Conservation (phyloP, 768 basidiomycete genomes). For the Rhodosporidiobolus odoratus region DNA sequence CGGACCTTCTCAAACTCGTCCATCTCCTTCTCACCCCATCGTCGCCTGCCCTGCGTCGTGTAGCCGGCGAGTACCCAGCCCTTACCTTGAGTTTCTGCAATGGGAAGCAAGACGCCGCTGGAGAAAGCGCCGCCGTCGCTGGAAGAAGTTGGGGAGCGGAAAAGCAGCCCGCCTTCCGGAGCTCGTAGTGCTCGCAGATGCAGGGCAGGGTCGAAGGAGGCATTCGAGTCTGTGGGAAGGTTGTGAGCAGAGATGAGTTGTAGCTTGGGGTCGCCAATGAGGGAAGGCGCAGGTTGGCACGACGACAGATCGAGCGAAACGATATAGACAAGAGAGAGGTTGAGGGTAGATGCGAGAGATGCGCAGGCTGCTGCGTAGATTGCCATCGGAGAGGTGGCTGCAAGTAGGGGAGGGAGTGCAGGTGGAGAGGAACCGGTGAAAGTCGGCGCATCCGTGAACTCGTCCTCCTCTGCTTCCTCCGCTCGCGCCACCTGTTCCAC, state of each 20-base stretch:
- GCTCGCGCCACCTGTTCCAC: no score
- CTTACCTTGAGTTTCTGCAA: slow-evolving; percentile 1
- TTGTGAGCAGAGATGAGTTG: slow-evolving; percentile 26
- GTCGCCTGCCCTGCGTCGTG: neutral
- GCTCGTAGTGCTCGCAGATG: slow-evolving; percentile 23
- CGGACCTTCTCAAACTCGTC: slow-evolving; percentile 9
- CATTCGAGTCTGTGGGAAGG: slow-evolving; percentile 4
- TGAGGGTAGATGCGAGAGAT: slow-evolving; percentile 7
- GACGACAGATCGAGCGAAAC: slow-evolving; percentile 15
- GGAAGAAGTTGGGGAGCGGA: slow-evolving; percentile 3
- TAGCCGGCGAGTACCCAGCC: slow-evolving; percentile 32
- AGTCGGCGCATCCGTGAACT: neutral
- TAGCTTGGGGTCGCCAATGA: neutral
- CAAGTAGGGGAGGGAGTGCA: slow-evolving; percentile 8
- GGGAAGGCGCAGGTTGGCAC: neutral
- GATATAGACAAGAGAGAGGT: slow-evolving; percentile 30
- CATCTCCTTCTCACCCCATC: slow-evolving; percentile 29
- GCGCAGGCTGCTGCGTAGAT: slow-evolving; percentile 13
- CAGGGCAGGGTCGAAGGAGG: slow-evolving; percentile 26
- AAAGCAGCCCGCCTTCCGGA: slow-evolving; percentile 26
- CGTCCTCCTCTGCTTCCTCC: neutral
- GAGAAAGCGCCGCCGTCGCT: slow-evolving; percentile 2
- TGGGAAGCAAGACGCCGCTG: slow-evolving; percentile 23
- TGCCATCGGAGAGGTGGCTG: neutral
- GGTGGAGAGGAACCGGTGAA: neutral